These are phyloP conservation scores for Apiospora marii DNA, from an alignment of 2,329 filamentous ascomycete genomes.

Conservation along the genomic window DNA sequence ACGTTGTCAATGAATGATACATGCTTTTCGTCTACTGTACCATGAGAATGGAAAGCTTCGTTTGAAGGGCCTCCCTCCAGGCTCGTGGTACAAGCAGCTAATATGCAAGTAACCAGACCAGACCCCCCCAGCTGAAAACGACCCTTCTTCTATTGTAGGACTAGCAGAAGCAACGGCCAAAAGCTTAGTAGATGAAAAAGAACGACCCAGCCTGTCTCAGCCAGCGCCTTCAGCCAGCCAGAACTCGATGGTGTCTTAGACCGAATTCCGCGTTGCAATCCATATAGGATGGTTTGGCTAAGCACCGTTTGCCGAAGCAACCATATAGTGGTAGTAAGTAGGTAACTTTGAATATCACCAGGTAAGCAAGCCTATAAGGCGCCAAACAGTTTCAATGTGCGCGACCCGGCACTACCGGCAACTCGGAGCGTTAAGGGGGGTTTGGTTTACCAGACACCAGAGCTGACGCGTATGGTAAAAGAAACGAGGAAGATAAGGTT, in stretches of 20 bases:
- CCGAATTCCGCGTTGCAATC: background rate
- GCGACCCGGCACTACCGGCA: background rate
- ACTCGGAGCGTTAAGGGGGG: background rate
- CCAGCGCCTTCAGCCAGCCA: background rate
- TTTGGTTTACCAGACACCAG: background rate
- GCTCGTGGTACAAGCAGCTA: background rate
- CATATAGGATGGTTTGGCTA: background rate
- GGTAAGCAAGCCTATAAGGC: background rate
- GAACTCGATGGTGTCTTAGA: background rate
- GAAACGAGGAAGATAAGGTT: constrained; percentile 6
- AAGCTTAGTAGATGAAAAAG: background rate
- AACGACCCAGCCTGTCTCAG: background rate
- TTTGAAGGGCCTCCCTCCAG: background rate
- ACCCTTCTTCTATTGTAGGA: background rate
- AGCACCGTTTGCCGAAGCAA: background rate
- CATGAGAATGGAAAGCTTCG: background rate
- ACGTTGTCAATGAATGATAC: background rate
- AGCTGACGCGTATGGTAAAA: constrained; percentile 15
- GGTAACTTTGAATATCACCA: background rate
- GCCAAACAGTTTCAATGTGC: background rate
- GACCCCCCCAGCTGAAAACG: background rate
- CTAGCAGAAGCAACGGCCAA: constrained; percentile 10
- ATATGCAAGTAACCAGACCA: background rate
- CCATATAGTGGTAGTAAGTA: background rate
- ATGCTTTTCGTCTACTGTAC: background rate